Evolutionary conservation across 2,329 filamentous ascomycete genomes (phyloP).

Genomic region (Nothophoma quercina): DNA sequence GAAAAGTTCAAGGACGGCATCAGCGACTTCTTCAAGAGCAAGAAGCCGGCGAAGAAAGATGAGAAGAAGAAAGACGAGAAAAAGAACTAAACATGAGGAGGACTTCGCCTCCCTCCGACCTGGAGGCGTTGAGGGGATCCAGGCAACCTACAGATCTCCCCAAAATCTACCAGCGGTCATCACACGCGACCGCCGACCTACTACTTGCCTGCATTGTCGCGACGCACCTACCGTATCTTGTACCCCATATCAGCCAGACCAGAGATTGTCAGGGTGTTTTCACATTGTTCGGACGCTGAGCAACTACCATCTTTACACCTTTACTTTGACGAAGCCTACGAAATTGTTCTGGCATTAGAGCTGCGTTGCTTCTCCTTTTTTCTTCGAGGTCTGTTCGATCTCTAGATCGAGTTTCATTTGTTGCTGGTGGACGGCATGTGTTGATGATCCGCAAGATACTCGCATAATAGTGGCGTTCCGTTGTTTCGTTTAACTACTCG

Average conservation of each 20-base stretch:
- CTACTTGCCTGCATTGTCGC: neutral
- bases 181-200: neutral
- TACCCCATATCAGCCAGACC: constrained; percentile 4
- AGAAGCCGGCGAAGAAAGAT: constrained; percentile 35
- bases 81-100: constrained; percentile 23
- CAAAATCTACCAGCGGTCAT: neutral
- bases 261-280: neutral
- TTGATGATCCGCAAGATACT: constrained; percentile 1
- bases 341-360: constrained; percentile 20
- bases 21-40: constrained; percentile 49
- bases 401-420: neutral
- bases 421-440: neutral
- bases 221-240: neutral
- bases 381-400: neutral
- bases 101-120: no score
- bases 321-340: constrained; percentile 20
- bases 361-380: constrained; percentile 1
- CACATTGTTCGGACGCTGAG: neutral
- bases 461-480: constrained; percentile 14
- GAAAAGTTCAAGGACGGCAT: constrained; percentile 66
- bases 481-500: neutral
- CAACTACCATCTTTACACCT: neutral
- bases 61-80: constrained; percentile 35
- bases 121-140: no score
- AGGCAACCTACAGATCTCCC: neutral